These are phyloP conservation scores for Babesia divergens DNA, from an alignment of 169 alveolate species.

Conservation along the genomic window DNA sequence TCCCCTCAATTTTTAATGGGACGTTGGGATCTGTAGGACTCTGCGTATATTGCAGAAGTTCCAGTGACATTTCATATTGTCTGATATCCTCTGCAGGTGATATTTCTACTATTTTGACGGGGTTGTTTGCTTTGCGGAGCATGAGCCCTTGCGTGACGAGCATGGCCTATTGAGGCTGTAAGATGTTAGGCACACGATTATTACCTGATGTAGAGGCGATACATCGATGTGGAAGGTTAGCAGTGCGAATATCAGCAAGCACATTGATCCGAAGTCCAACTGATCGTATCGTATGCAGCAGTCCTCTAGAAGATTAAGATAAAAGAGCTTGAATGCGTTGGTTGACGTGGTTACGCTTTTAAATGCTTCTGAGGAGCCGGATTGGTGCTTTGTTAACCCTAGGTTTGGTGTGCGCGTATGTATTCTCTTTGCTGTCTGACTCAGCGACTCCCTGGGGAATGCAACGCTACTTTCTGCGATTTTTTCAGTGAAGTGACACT, in stretches of 20 bases:
- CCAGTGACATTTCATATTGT: slow-evolving; percentile 36
- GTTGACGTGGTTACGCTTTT: not conserved
- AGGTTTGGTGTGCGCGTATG: not conserved
- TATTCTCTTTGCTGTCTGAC: not conserved
- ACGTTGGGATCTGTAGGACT: not conserved
- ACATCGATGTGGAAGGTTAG: slow-evolving; percentile 54
- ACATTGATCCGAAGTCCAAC: slow-evolving; percentile 1
- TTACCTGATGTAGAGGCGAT: slow-evolving; percentile 47
- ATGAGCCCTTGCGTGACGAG: slow-evolving; percentile 10
- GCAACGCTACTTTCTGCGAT: not conserved
- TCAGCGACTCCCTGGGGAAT: not conserved
- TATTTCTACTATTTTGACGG: slow-evolving; percentile 7
- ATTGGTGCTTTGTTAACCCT: not conserved
- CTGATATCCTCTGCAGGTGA: not conserved
- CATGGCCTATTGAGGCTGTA: not conserved
- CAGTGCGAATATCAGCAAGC: slow-evolving; percentile 21
- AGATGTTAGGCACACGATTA: no score
- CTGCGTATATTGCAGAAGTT: slow-evolving; percentile 20
- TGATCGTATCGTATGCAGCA: slow-evolving; percentile 36
- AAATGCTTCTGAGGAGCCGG: not conserved
- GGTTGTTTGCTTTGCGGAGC: slow-evolving; percentile 22
- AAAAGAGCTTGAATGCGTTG: slow-evolving; percentile 44
- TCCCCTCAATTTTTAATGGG: not conserved
- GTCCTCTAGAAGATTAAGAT: slow-evolving; percentile 57
- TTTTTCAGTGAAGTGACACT: not conserved